phyloP scores from a whole-genome alignment of 345 rosid species.

The Populus deltoides region DNA sequence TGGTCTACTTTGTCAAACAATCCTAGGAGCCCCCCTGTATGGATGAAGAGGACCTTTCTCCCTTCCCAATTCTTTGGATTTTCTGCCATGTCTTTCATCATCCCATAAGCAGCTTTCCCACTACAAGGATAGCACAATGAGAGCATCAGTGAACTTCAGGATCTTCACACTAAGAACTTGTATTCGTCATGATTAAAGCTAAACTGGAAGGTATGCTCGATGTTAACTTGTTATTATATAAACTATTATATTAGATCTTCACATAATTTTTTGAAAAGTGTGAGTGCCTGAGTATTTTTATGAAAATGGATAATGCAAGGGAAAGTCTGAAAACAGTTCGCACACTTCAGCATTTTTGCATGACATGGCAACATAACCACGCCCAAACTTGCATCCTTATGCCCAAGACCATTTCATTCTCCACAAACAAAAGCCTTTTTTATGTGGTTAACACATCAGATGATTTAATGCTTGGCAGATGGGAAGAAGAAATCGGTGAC shows the following conservation, averaged over 20 bases:
- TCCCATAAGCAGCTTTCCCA: conserved; percentile 81
- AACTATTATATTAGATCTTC: not conserved
- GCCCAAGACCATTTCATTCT: too few relatives aligned
- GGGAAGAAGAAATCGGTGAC: too few relatives aligned
- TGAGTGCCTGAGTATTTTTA: too few relatives aligned
- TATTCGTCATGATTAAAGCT: not conserved
- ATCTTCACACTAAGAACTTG: not conserved
- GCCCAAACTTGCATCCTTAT: too few relatives aligned
- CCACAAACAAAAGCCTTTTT: too few relatives aligned
- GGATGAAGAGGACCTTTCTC: conserved; percentile 71
- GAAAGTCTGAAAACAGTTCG: too few relatives aligned
- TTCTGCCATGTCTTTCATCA: conserved; percentile 72
- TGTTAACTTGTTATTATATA: not conserved
- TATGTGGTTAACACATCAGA: too few relatives aligned
- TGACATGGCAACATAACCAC: too few relatives aligned
- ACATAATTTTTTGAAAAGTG: not conserved
- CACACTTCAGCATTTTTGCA: too few relatives aligned
- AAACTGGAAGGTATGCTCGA: not conserved
- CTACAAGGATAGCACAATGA: conserved; percentile 27
- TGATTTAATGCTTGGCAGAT: too few relatives aligned
- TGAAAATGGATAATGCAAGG: too few relatives aligned
- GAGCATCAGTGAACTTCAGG: not conserved
- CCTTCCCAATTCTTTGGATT: conserved; percentile 82
- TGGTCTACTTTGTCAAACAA: conserved; percentile 79
- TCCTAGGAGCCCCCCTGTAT: conserved; percentile 84